A percentile compares a stretch with the other conserved stretches of the same genome.
phyloP scores from a whole-genome alignment of 225 moss, liverwort and hornwort genomes.

The Marchantia paleacea region DNA sequence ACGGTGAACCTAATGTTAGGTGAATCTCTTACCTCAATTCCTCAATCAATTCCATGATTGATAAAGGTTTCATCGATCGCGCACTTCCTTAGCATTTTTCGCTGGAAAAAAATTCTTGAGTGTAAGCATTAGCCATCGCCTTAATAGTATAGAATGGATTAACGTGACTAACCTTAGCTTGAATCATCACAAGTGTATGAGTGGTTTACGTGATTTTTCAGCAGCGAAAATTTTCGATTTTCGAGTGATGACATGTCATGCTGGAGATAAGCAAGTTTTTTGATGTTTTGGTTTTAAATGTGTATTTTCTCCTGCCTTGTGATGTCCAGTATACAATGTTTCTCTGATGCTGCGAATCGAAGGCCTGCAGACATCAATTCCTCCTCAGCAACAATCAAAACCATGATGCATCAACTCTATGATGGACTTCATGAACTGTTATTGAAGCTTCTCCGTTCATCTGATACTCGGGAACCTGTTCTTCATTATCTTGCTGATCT shows the following conservation, averaged over 20 bases:
- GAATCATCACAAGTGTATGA: not conserved
- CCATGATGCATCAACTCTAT: slow-evolving; percentile 89
- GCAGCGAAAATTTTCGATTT: not conserved
- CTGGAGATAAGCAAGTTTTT: not conserved
- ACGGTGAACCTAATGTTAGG: slow-evolving; percentile 90
- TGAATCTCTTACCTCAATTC: slow-evolving; percentile 36
- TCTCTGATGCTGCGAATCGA: slow-evolving; percentile 55
- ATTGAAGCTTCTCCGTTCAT: slow-evolving; percentile 66
- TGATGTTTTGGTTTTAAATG: not conserved
- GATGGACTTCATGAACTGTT: slow-evolving; percentile 77
- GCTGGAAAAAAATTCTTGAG: not conserved
- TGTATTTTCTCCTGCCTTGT: not conserved
- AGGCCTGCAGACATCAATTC: slow-evolving; percentile 70
- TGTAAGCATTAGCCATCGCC: too few relatives aligned
- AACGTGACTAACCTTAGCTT: not conserved
- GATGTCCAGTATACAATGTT: slow-evolving; percentile 71
- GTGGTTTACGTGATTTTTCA: not conserved
- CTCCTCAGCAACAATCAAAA: slow-evolving; percentile 65
- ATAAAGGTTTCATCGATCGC: not conserved
- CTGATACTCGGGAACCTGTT: slow-evolving; percentile 70
- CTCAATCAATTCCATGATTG: not conserved
- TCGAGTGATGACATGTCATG: not conserved
- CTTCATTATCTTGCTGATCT: slow-evolving; percentile 76
- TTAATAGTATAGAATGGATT: too few relatives aligned
- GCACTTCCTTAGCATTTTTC: not conserved